Conservation (phyloP, 2,329 filamentous ascomycete species). For the Arachnopeziza araneosa region DNA sequence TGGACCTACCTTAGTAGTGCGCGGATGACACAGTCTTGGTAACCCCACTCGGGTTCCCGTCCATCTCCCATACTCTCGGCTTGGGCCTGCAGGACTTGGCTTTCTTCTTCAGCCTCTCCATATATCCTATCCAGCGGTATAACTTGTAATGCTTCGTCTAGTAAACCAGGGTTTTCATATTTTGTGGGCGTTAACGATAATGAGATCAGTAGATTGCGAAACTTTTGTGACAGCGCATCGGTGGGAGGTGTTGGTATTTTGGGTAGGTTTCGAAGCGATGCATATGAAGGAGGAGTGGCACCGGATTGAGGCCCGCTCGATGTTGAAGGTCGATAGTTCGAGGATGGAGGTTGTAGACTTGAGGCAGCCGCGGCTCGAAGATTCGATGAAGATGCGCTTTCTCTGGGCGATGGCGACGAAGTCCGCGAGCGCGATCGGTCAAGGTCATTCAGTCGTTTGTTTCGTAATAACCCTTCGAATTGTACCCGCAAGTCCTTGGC, state of each 20-base stretch:
- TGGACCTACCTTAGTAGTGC: conserved; percentile 71
- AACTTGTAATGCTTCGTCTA: conserved; percentile 83
- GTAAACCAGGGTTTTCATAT: conserved; percentile 91
- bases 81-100: conserved; percentile 79
- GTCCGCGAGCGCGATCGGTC: conserved; percentile 57
- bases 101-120: conserved; percentile 88
- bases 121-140: conserved; percentile 91
- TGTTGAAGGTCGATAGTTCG: conserved; percentile 40
- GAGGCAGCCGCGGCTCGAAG: conserved; percentile 36
- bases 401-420: conserved; percentile 40
- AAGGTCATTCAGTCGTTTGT: conserved; percentile 80
- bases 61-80: conserved; percentile 81
- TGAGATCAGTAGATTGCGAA: conserved; percentile 76
- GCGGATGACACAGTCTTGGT: conserved; percentile 92
- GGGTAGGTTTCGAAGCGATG: conserved; percentile 57
- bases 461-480: conserved; percentile 82
- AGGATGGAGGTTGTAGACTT: conserved; percentile 18
- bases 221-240: conserved; percentile 66
- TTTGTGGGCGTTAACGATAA: conserved; percentile 84
- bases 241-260: conserved; percentile 70
- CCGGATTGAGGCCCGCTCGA: conserved; percentile 35
- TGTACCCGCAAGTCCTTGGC: conserved; percentile 73
- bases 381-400: conserved; percentile 46
- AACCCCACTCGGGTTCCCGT: conserved; percentile 83
- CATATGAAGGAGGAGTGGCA: conserved; percentile 51